A percentile compares a stretch with the other conserved stretches of the same genome.
Evolutionary conservation across 2,329 filamentous ascomycete species (phyloP).

Genomic region (Aureobasidium lini): DNA sequence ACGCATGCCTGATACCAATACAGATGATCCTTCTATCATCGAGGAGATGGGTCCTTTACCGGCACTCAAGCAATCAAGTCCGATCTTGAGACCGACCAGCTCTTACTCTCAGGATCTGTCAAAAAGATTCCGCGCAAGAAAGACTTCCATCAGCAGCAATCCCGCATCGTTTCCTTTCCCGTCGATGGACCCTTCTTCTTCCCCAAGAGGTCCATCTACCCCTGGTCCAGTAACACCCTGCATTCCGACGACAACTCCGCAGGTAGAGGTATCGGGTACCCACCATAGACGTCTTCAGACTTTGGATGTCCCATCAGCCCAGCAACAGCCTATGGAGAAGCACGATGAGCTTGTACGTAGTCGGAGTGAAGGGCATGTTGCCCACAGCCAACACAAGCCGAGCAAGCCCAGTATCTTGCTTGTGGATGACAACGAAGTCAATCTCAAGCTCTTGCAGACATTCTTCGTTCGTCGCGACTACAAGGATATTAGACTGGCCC

Average conservation of each 20-base stretch:
- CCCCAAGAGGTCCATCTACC: background rate
- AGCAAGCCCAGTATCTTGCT: constrained; percentile 16
- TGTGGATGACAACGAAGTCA: constrained; percentile 22
- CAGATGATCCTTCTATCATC: background rate
- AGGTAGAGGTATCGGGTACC: background rate
- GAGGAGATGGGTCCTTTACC: background rate
- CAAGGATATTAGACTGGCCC: background rate
- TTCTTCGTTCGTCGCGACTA: constrained; percentile 12
- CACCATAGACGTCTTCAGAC: background rate
- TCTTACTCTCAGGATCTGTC: background rate
- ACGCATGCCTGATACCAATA: background rate
- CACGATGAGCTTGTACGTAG: background rate
- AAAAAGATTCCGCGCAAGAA: background rate
- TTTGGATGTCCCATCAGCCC: background rate
- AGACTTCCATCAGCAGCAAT: background rate
- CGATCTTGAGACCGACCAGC: background rate
- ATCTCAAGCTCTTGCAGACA: constrained; percentile 18
- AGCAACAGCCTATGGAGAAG: background rate
- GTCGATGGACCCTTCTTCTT: background rate
- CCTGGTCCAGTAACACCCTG: background rate
- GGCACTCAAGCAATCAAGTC: background rate
- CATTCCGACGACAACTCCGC: background rate
- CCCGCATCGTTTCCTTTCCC: background rate
- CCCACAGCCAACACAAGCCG: background rate
- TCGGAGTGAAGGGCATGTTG: background rate